Conservation (phyloP, 805 yeast genomes). For the Torulaspora maleeae region DNA sequence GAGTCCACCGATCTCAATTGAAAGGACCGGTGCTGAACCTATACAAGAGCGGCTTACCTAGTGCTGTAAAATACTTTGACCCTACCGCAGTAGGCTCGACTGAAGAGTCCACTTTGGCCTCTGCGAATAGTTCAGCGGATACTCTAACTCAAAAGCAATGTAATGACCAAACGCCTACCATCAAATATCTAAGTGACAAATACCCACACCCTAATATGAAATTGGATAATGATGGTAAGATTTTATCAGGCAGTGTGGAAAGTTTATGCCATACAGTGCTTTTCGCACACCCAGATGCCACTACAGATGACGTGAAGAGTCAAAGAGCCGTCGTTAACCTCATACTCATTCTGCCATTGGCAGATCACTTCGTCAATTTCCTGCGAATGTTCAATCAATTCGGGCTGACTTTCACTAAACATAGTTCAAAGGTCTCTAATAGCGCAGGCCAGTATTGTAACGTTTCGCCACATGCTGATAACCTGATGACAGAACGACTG, state of each 20-base stretch:
- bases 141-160: background rate
- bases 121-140: background rate
- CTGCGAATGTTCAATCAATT: constrained; percentile 44
- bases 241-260: constrained; percentile 57
- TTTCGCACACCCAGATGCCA: constrained; percentile 43
- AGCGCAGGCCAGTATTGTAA: constrained; percentile 22
- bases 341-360: constrained; percentile 51
- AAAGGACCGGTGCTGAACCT: constrained; percentile 62
- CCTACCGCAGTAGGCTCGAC: constrained; percentile 17
- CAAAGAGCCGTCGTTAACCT: constrained; percentile 34
- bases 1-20: constrained; percentile 59
- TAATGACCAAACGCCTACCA: constrained; percentile 2
- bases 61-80: constrained; percentile 44
- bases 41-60: constrained; percentile 49
- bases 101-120: background rate
- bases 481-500: constrained; percentile 47
- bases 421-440: constrained; percentile 22
- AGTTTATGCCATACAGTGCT: constrained; percentile 71
- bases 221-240: constrained; percentile 45
- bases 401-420: constrained; percentile 36
- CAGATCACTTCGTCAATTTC: constrained; percentile 44
- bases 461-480: constrained; percentile 35
- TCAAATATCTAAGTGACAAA: constrained; percentile 39
- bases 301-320: constrained; percentile 24
- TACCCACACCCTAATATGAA: constrained; percentile 62